Base-by-base conservation (phyloP, 2,329 filamentous ascomycete genomes). In the Venturia pyrina region DNA sequence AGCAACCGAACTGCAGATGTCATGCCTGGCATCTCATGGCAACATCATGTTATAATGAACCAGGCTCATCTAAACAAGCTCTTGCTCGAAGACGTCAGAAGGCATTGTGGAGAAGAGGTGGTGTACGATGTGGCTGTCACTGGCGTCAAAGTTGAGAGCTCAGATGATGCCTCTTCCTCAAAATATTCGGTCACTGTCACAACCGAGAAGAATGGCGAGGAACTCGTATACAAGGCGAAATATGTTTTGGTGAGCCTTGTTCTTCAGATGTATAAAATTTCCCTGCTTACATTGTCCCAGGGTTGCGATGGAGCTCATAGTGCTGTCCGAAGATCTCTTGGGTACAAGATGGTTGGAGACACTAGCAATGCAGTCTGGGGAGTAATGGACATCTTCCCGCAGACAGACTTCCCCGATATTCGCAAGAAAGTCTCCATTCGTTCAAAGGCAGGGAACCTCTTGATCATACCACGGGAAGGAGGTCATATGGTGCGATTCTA, bases 241-340 rank as follows among this genome's bases (percentile, higher is more conserved):
- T 78, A 77, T 63, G 75, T 77, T 5, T 40, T 78, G 61, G 74
- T 75, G 68, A 68, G 73, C 24, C n/a, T 15, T 15, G 21, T 5
- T 24, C 7, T 11, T 19, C 13, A 1, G 1, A 7, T 48, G 1
- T n/a, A 19, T 8, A 15, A 24, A 34, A 10, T n/a, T 21, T 48
- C 21, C 19, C 34, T 21, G 44, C 62, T 64, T 17, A 53, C 37
- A 53, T 34, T 11, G 28, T 13, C 28, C 1, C 15, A 64, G 62
- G 88, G 87, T 0, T 87, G 84, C 57, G 88, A 90, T 68, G 88
- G 88, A 0, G 87, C 88, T 0, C 86, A 87, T 70, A 86, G 82
- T 66, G 89, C 86, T 85, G 85, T 84, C 0, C 77, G 87, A 48
- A 79, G 80, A 65, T 79, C 84, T 65, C 75, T 89, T 1, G 83